phyloP scores from a whole-genome alignment of 441 rosid genomes.

The Erysimum pusillum region DNA sequence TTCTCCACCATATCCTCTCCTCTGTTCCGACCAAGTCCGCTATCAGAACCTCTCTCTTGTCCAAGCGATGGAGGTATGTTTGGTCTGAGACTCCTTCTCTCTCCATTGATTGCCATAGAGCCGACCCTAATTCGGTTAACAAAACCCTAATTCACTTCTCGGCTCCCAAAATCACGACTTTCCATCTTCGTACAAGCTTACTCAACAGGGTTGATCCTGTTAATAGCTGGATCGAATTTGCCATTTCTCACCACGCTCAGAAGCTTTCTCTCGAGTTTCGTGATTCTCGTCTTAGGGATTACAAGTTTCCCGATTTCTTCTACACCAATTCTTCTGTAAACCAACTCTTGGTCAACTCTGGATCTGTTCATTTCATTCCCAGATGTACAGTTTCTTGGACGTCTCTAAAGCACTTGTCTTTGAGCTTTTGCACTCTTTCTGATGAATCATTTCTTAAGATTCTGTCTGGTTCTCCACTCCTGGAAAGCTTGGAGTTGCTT shows the following conservation, averaged over 20 bases:
- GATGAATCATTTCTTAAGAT: conserved; percentile 39
- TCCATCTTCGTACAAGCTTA: conserved; percentile 38
- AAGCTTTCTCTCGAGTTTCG: conserved; percentile 38
- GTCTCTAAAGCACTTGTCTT: conserved; percentile 37
- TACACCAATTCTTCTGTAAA: conserved; percentile 29
- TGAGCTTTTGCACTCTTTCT: conserved; percentile 38
- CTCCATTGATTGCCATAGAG: conserved; percentile 36
- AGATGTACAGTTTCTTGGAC: conserved; percentile 35
- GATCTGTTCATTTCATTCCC: conserved; percentile 31
- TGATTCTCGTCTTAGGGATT: conserved; percentile 38
- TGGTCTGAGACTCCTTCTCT: conserved; percentile 45
- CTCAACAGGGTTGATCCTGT: conserved; percentile 25
- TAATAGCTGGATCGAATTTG: conserved; percentile 42
- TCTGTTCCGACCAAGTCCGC: conserved; percentile 35
- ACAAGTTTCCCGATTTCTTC: conserved; percentile 34
- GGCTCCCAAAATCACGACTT: conserved; percentile 33
- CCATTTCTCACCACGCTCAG: conserved; percentile 21
- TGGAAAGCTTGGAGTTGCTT: conserved; percentile 42
- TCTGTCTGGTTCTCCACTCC: conserved; percentile 32
- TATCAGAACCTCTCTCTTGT: conserved; percentile 41
- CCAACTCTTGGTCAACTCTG: conserved; percentile 34
- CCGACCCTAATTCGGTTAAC: conserved; percentile 28
- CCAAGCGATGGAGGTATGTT: conserved; percentile 43
- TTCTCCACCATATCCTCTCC: conserved; percentile 48
- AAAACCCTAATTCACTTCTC: conserved; percentile 30